Evolutionary conservation across 2,329 filamentous ascomycete species (phyloP).

Genomic region (Beauveria asiatica): DNA sequence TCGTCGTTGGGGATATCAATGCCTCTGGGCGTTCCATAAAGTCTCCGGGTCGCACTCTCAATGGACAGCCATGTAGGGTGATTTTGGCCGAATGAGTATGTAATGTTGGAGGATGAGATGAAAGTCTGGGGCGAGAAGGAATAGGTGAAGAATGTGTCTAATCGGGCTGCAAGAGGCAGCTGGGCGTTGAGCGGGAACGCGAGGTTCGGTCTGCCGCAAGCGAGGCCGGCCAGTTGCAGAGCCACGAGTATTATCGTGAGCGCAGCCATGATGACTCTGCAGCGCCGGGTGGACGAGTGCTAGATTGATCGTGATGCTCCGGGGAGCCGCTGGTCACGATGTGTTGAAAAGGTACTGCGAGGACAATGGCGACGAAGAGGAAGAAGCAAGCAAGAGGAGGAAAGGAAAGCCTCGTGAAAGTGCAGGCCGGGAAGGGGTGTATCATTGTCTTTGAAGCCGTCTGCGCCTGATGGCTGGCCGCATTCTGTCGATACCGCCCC

Average conservation of each 20-base stretch:
- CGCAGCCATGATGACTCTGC: conserved; percentile 22
- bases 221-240: conserved; percentile 16
- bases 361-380: conserved; percentile 12
- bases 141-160: conserved; percentile 60
- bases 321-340: conserved; percentile 7
- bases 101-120: conserved; percentile 51
- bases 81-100: conserved; percentile 55
- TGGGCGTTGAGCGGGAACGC: conserved; percentile 77
- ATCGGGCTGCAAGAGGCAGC: conserved; percentile 67
- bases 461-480: conserved; percentile 22
- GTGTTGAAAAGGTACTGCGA: conserved; percentile 13
- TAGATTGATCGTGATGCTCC: conserved; percentile 15
- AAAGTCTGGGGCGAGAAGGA: conserved; percentile 69
- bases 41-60: conserved; percentile 52
- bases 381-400: conserved; percentile 11
- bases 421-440: conserved; percentile 14
- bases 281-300: conserved; percentile 12
- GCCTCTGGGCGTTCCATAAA: conserved; percentile 61
- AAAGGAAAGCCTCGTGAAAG: conserved; percentile 8
- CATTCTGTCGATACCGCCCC: conserved; percentile 22
- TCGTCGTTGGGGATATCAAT: conserved; percentile 39
- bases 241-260: conserved; percentile 19
- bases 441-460: conserved; percentile 14
- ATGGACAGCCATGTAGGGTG: conserved; percentile 69
- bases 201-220: conserved; percentile 32